Base-by-base conservation (phyloP, 495 filamentous ascomycete genomes). In the Neurospora sp. region DNA sequence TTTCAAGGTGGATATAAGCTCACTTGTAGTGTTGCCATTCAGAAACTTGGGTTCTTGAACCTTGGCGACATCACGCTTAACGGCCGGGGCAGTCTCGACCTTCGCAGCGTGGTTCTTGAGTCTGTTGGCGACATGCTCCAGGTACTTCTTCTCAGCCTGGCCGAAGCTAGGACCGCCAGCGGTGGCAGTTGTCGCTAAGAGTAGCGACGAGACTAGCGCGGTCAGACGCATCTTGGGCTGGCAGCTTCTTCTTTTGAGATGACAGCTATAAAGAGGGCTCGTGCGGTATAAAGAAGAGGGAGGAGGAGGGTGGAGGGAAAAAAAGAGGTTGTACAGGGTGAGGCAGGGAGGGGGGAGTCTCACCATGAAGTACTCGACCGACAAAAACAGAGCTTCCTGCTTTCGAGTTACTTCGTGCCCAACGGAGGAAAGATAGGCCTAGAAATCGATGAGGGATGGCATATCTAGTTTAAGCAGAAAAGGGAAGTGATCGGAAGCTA, bases 1-100 rank as follows among this genome's bases (percentile, higher is more conserved):
- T 18, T 6, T 37, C 11, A n/a, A 40, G 22, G 22, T 10, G 2
- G 5, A 18, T 59, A 12, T 11, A 22, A 18, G 12, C 77, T 74
- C 71, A 82, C 83, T 80, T 2, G 78, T 76, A 6, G 80, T 84
- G 40, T 82, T 82, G 11, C 69, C 77, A 53, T 80, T 84, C 35
- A 79, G 72, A 41, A 84, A 84, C 72, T 73, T 79, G 31, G 76
- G 76, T 16, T 48, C 48, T 42, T 59, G 53, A 66, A 11, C 14
- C 7, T 35, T 66, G 27, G 2, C 27, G 4, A 35, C 48, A 14
- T 70, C 40, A 3, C 69, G 69, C 27, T 44, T 66, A 3, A 68
- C 41, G 8, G 53, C 20, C 14, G 18, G 53, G 14, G 37, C 38
- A 3, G 44, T 27, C 69, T 27, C 22, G 20, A 59, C 48, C 48